These are phyloP conservation scores for Calonectria henricotiae DNA, from an alignment of 2,329 filamentous ascomycete genomes.

Conservation along the genomic window DNA sequence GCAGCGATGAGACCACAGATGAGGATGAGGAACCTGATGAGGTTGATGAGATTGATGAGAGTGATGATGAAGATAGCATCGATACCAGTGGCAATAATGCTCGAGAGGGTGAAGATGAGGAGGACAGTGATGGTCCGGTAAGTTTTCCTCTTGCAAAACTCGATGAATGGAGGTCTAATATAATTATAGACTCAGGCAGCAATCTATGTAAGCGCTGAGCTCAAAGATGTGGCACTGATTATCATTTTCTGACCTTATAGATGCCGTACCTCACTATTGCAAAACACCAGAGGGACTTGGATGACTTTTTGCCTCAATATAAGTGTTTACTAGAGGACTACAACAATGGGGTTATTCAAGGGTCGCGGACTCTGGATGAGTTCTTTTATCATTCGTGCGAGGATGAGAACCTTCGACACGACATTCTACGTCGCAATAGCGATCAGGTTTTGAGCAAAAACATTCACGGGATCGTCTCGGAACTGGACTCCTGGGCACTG, in stretches of 20 bases:
- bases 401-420: neutral
- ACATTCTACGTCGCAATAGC: constrained; percentile 33
- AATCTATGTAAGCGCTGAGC: neutral
- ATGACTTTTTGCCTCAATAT: constrained; percentile 3
- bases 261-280: constrained; percentile 6
- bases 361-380: constrained; percentile 40
- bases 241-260: neutral
- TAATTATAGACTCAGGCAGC: neutral
- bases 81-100: neutral
- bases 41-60: neutral
- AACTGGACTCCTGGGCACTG: constrained; percentile 17
- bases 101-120: neutral
- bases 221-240: neutral
- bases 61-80: neutral
- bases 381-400: constrained; percentile 41
- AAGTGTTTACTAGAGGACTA: constrained; percentile 21
- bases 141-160: neutral
- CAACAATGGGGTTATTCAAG: constrained; percentile 32
- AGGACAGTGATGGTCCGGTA: neutral
- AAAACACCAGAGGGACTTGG: neutral
- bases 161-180: neutral
- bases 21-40: neutral
- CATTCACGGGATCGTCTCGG: neutral
- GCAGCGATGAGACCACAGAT: neutral
- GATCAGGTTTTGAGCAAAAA: constrained; percentile 37